Evolutionary conservation across 306 rosid genomes (phyloP), one percentile per base, ranked within the genome.

Genomic region (Cicer bijugum): DNA sequence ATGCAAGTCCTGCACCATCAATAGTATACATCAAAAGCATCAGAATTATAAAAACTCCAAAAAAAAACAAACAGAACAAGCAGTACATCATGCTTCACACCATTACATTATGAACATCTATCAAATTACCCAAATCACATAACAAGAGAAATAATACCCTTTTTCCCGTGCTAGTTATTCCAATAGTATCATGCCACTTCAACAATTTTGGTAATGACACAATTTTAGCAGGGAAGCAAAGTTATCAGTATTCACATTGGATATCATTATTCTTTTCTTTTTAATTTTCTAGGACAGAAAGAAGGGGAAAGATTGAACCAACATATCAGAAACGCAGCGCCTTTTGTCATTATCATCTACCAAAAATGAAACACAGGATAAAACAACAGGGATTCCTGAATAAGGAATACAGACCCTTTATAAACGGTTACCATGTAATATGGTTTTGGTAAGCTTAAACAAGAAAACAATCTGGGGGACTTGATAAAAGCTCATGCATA

Each of bases 1-100:
- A 76, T n/a, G 19, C n/a, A 59, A 75, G 38, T 48, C 82, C 88
- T 81, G 78, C 81, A 78, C 63, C 59, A 78, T n/a, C 72, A 43
- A 59, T 52, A 69, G 12, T 33, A 61, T n/a, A 58, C n/a, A 62
- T 67, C 74, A 71, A 55, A 55, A 9, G 17, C 64, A 39, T 74
- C 17, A 75, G 67, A 75, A 62, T 56, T 37, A 76, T 35, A 17
- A 37, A 63, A 38, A 15, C 6, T 73, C 23, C 44, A 19, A 12
- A 69, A 11, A 19, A 10, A 17, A 75, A 55, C 20, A 23, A 6
- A 12, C 9, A 51, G 8, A 33, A 48, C 11, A 5, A 40, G 63
- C 43, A 0, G 12, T 12, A n/a, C 73, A 74, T 61, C 55, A 37
- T 37, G 42, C 65, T 68, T 44, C 45, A 61, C 6, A 38, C 64